Conservation (phyloP, 2,329 filamentous ascomycete genomes). For the Helotiales sp. region DNA sequence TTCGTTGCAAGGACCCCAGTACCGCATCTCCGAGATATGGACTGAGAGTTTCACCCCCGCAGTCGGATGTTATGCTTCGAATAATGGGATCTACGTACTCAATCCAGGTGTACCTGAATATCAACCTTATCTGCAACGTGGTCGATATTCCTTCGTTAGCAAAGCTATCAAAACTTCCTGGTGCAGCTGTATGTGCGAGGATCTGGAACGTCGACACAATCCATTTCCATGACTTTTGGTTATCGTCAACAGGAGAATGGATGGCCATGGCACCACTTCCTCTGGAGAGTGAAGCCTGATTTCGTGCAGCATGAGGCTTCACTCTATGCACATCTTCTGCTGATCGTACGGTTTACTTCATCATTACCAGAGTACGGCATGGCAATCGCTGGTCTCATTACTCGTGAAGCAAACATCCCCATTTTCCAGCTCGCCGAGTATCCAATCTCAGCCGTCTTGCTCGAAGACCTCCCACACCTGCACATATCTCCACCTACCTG, state of each 20-base stretch:
- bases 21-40: background rate
- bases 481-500: constrained; percentile 1
- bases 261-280: too few species aligned
- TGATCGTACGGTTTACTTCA: background rate
- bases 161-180: background rate
- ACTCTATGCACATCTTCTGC: background rate
- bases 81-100: background rate
- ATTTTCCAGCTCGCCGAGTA: background rate
- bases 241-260: too few species aligned
- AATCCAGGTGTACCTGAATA: background rate
- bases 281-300: background rate
- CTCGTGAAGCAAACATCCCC: background rate
- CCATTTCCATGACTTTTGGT: too few species aligned
- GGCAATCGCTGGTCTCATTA: background rate
- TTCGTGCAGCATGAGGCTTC: background rate
- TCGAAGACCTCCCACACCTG: background rate
- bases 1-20: background rate
- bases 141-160: background rate
- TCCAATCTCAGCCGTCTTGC: background rate
- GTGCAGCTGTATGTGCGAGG: background rate
- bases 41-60: background rate
- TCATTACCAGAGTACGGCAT: background rate
- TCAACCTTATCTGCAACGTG: background rate
- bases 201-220: background rate
- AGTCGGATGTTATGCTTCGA: background rate